phyloP scores from a whole-genome alignment of 2,329 filamentous ascomycete species.

The Xylariales sp. region DNA sequence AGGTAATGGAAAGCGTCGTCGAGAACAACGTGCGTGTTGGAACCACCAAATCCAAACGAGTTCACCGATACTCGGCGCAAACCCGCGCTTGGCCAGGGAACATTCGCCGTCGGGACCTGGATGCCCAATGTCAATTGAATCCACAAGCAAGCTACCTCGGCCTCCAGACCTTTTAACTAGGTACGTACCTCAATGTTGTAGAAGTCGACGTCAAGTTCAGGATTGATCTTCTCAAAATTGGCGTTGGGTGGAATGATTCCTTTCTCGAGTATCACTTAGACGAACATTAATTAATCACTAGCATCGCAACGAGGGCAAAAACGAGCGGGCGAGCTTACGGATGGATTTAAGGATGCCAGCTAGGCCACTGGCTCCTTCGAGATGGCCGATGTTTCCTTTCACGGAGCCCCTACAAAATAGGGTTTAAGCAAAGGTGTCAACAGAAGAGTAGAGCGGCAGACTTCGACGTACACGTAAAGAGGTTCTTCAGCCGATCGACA shows the following conservation, averaged over 20 bases:
- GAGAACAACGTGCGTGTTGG: constrained; percentile 18
- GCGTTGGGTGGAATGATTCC: constrained; percentile 18
- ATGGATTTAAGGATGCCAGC: constrained; percentile 19
- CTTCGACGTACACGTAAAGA: constrained; percentile 18
- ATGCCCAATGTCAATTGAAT: not conserved
- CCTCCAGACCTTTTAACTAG: not conserved
- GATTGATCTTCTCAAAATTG: constrained; percentile 13
- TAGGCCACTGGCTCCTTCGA: constrained; percentile 9
- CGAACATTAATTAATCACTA: constrained; percentile 2
- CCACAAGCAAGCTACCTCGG: too few species aligned
- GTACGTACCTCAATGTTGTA: constrained; percentile 11
- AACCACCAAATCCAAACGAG: constrained; percentile 20
- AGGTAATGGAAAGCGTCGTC: constrained; percentile 14
- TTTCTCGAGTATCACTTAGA: constrained; percentile 15
- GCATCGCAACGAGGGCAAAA: too few species aligned
- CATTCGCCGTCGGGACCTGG: constrained; percentile 9
- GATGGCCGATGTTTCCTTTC: constrained; percentile 7
- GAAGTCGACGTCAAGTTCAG: constrained; percentile 10
- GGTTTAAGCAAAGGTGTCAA: constrained; percentile 6
- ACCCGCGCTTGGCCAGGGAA: constrained; percentile 12
- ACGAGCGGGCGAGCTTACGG: too few species aligned
- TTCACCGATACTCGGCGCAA: constrained; percentile 15
- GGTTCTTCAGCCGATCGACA: constrained; percentile 1
- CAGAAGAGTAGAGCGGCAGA: constrained; percentile 14
- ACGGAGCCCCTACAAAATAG: constrained; percentile 1